These are phyloP conservation scores for Barnettozyma vustinii DNA, from an alignment of 805 yeast genomes.

Conservation along the genomic window DNA sequence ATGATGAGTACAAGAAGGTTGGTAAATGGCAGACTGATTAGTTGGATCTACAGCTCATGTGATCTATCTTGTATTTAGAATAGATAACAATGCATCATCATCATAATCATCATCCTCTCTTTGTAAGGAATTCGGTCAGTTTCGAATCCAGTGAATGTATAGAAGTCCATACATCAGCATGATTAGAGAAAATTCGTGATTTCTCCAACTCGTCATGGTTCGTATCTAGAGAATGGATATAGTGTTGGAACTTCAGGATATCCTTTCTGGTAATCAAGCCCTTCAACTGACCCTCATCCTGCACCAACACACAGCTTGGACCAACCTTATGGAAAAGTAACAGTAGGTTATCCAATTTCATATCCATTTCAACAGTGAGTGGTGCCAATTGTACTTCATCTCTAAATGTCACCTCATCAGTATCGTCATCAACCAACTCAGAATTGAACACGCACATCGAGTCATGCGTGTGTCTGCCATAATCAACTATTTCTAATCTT, in stretches of 20 bases:
- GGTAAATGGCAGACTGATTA: constrained; percentile 63
- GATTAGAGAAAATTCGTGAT: constrained; percentile 14
- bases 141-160: constrained; percentile 9
- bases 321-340: constrained; percentile 76
- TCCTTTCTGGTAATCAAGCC: constrained; percentile 90
- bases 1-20: constrained; percentile 63
- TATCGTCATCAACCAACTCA: constrained; percentile 12
- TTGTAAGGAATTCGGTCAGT: constrained; percentile 3
- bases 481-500: constrained; percentile 27
- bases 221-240: constrained; percentile 15
- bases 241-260: constrained; percentile 55
- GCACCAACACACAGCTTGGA: constrained; percentile 67
- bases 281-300: constrained; percentile 50
- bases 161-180: constrained; percentile 12
- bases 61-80: not conserved
- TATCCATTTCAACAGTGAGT: constrained; percentile 45
- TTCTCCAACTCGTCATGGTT: constrained; percentile 8
- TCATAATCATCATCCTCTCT: not conserved
- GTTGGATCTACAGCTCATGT: not conserved
- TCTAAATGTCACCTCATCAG: constrained; percentile 19
- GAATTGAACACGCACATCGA: not conserved
- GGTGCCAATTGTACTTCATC: constrained; percentile 50
- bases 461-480: constrained; percentile 14
- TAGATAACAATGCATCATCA: not conserved
- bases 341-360: constrained; percentile 55